Conservation (phyloP, 169 alveolate genomes). For the Sarcocystis neurona region DNA sequence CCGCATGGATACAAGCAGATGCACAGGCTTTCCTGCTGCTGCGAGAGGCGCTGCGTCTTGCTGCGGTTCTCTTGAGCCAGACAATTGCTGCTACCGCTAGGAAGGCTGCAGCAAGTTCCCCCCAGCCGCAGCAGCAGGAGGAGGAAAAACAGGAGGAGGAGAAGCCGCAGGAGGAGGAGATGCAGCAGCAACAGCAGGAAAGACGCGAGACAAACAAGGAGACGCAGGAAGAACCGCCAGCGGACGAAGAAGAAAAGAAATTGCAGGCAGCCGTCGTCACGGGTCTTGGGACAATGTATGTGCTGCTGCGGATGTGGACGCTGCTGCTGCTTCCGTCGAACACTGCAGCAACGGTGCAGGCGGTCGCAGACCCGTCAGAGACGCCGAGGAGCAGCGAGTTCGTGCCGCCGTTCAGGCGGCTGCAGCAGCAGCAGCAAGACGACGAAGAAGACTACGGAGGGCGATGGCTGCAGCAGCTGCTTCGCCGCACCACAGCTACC, state of each 20-base stretch:
- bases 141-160: no score
- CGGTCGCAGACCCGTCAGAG: neutral
- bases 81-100: no score
- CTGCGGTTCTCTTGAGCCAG: no score
- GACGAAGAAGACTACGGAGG: neutral
- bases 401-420: neutral
- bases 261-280: neutral
- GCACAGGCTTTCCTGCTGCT: neutral
- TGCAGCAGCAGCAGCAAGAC: neutral
- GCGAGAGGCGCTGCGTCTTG: neutral
- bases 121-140: no score
- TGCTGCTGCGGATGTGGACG: conserved; percentile 5
- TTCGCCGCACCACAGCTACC: no score
- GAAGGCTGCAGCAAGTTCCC: no score
- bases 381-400: neutral
- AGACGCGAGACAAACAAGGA: neutral
- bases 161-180: neutral
- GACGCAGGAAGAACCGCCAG: neutral
- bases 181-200: neutral
- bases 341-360: neutral
- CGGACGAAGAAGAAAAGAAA: neutral
- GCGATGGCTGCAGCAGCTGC: no score
- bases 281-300: neutral
- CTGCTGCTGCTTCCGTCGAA: neutral
- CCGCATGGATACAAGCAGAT: conserved; percentile 4